Base-by-base conservation (phyloP, 257 asterid species). In the Cinchona pubescens region DNA sequence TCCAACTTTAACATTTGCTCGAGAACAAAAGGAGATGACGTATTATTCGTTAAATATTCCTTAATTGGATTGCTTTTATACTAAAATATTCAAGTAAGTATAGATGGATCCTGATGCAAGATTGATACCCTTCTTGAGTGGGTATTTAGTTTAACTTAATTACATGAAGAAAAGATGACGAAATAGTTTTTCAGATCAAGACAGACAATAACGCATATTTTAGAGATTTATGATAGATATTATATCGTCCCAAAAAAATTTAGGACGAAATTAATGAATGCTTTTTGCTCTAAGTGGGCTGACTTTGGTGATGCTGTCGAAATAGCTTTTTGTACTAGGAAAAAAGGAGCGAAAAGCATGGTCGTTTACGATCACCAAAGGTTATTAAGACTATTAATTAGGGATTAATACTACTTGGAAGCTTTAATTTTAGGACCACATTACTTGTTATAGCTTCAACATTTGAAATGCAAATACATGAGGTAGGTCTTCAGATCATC, bases 281-380 rank as follows among this genome's bases (percentile, higher is more conserved):
- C 84, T 84, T 48, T 40, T 79, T 78, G 77, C 75, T 72, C 76
- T 53, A 65, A 79, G 92, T 87, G 89, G 88, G 87, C 48, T 87
- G 92, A 84, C 90, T 88, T 86, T 82, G 75, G 66, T 78, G 85
- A 77, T 77, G 87, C 83, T 76, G 70, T 69, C 51, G 82, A 82
- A 55, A 71, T 67, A 69, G 79, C 83, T 78, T 78, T 82, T 76
- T 62, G 83, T 73, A 82, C 81, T 79, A 80, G 76, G 53, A 27
- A 81, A n/a, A 62, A 76, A 72, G 55, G 29, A 74, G 71, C 30
- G 76, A 59, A 81, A 84, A 69, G 86, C 75, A 65, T 80, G 83
- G 49, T 83, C 80, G 82, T 75, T 85, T 80, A 75, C 84, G 74
- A 87, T 81, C 85, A 23, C 86, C 88, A 86, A 87, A 30, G 89